phyloP scores from a whole-genome alignment of 768 basidiomycete species.

The Boletus fagicola region DNA sequence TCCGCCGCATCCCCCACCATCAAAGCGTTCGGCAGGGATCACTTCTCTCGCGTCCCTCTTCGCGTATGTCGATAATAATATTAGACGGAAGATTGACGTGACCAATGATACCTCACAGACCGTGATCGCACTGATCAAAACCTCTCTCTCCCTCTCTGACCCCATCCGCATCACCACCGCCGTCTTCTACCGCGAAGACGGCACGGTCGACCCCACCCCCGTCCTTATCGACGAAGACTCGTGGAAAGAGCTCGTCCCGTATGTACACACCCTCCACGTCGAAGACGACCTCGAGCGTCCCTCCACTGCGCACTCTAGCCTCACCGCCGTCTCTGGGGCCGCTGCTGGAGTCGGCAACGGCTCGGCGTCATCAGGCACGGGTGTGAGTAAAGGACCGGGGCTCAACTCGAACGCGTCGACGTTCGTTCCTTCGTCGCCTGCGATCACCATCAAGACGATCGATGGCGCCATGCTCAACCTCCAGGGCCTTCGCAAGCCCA shows the following conservation, averaged over 20 bases:
- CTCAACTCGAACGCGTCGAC: constrained; percentile 28
- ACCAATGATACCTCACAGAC: constrained; percentile 13
- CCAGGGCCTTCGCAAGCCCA: constrained; percentile 16
- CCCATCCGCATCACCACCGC: constrained; percentile 23
- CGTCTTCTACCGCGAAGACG: constrained; percentile 32
- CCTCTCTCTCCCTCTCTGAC: constrained; percentile 22
- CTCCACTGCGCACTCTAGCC: constrained; percentile 7
- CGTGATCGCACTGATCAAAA: constrained; percentile 26
- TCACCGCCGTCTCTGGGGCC: constrained; percentile 5
- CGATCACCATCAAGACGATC: constrained; percentile 23
- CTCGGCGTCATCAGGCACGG: background rate
- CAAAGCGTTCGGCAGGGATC: constrained; percentile 33
- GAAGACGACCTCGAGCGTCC: constrained; percentile 28
- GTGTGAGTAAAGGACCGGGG: background rate
- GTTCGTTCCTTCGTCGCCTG: constrained; percentile 20
- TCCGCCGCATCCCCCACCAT: constrained; percentile 14
- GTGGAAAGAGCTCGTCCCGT: constrained; percentile 33
- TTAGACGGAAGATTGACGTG: no score
- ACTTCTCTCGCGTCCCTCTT: constrained; percentile 33
- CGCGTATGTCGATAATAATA: constrained; percentile 20
- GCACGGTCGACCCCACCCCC: constrained; percentile 24
- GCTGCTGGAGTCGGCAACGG: background rate
- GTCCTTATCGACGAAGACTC: constrained; percentile 32
- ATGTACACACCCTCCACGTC: constrained; percentile 31
- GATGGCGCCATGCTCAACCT: constrained; percentile 19